Evolutionary conservation across 345 rosid species (phyloP), one percentile per base, ranked within the genome.

Genomic region (Firmiana major): DNA sequence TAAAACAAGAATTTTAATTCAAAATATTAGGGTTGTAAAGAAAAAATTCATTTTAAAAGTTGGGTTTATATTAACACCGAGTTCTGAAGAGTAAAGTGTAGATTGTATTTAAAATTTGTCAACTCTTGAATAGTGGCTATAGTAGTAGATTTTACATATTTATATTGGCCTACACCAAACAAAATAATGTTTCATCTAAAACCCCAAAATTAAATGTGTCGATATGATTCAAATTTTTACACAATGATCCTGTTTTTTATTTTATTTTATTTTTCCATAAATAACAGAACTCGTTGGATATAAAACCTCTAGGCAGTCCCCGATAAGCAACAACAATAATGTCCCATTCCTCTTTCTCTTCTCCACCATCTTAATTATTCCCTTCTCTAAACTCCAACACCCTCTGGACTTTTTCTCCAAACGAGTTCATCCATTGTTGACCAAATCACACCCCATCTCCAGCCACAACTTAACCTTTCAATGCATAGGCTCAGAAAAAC

Each of bases 401-500:
- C 81, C 86, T 17, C 76, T 84, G 0, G 84, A 83, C 73, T 83
- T 84, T 1, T 51, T 83, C 71, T 10, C 87, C 82, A 9, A 2
- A 7, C 5, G 89, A 86, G 71, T 48, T 80, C 80, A 53, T 40
- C 17, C 72, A 62, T 81, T 12, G 69, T 84, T 17, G 58, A 57
- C 0, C 26, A 26, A 26, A 57, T 64, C 80, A 11, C 68, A 77
- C 79, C 74, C 78, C 1, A 22, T 1, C 24, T 53, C 77, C 9
- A 53, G 11, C 57, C 72, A 78, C 78, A 51, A 31, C 75, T 26
- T 81, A 11, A 22, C 86, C 53, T 82, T 86, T 48, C 89, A 84
- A 10, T 84, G 80, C 45, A 51, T 84, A 0, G 89, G 87, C 42
- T 81, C 80, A 22, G 76, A 82, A 72, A 86, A 86, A 24, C 89